Percentiles rank a stretch among this genome's conserved stretches.
These are phyloP conservation scores for Populus alba DNA, from an alignment of 345 rosid genomes.

Conservation along the genomic window DNA sequence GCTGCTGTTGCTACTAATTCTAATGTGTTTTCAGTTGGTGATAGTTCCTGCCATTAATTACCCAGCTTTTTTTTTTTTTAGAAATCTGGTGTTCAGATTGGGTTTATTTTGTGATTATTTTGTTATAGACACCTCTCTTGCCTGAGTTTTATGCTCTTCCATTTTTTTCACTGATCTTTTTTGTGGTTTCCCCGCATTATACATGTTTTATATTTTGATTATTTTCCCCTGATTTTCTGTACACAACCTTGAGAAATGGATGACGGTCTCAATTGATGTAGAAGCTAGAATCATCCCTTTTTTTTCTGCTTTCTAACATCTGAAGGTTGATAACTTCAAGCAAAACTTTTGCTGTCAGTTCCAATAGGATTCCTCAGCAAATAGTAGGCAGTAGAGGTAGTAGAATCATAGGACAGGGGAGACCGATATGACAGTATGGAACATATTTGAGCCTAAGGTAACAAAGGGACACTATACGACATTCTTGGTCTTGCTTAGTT, in stretches of 20 bases:
- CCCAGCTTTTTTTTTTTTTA: neutral
- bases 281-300: neutral
- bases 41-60: neutral
- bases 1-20: neutral
- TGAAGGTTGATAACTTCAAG: neutral
- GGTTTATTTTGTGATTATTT: neutral
- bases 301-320: neutral
- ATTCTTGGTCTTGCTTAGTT: neutral
- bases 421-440: neutral
- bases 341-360: neutral
- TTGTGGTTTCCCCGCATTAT: neutral
- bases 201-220: too few relatives aligned
- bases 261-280: neutral
- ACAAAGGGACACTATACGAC: neutral
- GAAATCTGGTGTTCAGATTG: neutral
- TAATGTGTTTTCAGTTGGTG: neutral
- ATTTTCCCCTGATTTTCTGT: neutral
- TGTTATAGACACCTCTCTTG: neutral
- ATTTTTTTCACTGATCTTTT: neutral
- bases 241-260: neutral
- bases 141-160: neutral
- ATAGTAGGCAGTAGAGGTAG: neutral
- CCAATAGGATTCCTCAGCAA: neutral
- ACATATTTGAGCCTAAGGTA: neutral
- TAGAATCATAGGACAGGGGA: neutral